Conservation (phyloP, 2,329 filamentous ascomycete genomes). For the Berkeleyomyces basicola region DNA sequence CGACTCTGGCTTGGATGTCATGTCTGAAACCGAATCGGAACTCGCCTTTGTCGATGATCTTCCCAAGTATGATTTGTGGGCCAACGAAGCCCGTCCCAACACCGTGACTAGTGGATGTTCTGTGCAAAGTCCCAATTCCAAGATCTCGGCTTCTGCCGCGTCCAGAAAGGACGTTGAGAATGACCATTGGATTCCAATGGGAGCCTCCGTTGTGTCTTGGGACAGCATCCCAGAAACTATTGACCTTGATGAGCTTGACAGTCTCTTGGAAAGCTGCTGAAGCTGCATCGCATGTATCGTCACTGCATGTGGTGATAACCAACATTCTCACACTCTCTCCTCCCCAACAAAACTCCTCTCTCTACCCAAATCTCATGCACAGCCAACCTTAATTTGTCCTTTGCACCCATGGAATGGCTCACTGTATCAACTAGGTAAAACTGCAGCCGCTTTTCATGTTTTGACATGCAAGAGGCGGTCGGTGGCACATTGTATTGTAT, state of each 20-base stretch:
- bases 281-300: background rate
- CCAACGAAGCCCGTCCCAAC: conserved; percentile 11
- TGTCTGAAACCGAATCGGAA: conserved; percentile 18
- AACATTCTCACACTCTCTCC: background rate
- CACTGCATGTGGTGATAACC: background rate
- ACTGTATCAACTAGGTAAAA: too few species aligned
- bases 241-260: conserved; percentile 83
- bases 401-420: background rate
- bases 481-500: background rate
- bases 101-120: conserved; percentile 22
- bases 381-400: background rate
- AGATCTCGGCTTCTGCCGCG: conserved; percentile 13
- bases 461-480: background rate
- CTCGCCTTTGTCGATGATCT: conserved; percentile 26
- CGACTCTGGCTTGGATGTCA: conserved; percentile 22
- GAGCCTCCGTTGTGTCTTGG: conserved; percentile 25
- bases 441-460: background rate
- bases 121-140: conserved; percentile 16
- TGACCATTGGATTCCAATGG: conserved; percentile 24
- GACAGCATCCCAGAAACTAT: conserved; percentile 72
- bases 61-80: conserved; percentile 16
- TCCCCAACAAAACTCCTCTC: background rate
- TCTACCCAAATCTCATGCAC: background rate
- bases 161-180: conserved; percentile 24
- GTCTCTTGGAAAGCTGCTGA: conserved; percentile 63